phyloP scores from a whole-genome alignment of 2,329 filamentous ascomycete genomes.

The Ophiostoma sp. region DNA sequence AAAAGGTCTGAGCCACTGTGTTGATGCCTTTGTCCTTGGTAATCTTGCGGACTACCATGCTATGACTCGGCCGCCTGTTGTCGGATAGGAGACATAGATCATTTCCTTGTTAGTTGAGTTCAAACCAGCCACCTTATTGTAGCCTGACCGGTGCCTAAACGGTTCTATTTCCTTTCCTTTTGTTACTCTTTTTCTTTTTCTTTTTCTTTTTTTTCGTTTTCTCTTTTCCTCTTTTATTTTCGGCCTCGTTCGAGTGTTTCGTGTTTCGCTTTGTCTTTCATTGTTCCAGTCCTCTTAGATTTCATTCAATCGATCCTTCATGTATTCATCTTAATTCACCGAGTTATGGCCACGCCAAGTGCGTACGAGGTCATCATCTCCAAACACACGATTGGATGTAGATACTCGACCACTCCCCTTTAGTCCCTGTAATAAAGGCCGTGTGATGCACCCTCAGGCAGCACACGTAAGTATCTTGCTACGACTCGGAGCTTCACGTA shows the following conservation, averaged over 20 bases:
- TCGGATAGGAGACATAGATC: not conserved
- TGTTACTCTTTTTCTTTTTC: not conserved
- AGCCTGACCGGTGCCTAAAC: slow-evolving; percentile 6
- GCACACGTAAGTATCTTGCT: not conserved
- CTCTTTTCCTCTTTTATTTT: not conserved
- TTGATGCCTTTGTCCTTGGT: not conserved
- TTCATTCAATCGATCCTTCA: not conserved
- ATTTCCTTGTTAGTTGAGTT: not conserved
- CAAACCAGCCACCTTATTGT: not conserved
- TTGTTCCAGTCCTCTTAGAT: too few species aligned
- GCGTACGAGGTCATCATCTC: not conserved
- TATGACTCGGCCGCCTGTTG: not conserved
- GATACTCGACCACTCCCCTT: not conserved
- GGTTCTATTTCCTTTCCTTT: not conserved
- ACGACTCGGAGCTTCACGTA: not conserved
- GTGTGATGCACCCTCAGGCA: not conserved
- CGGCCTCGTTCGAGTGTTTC: not conserved
- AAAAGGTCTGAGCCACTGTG: not conserved
- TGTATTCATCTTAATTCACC: not conserved
- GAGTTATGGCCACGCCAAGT: not conserved
- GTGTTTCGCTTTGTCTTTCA: not conserved
- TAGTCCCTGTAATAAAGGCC: not conserved
- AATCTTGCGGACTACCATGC: not conserved
- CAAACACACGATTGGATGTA: not conserved
- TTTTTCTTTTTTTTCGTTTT: not conserved